phyloP scores from a whole-genome alignment of 306 rosid genomes.

The Medicago lupulina region DNA sequence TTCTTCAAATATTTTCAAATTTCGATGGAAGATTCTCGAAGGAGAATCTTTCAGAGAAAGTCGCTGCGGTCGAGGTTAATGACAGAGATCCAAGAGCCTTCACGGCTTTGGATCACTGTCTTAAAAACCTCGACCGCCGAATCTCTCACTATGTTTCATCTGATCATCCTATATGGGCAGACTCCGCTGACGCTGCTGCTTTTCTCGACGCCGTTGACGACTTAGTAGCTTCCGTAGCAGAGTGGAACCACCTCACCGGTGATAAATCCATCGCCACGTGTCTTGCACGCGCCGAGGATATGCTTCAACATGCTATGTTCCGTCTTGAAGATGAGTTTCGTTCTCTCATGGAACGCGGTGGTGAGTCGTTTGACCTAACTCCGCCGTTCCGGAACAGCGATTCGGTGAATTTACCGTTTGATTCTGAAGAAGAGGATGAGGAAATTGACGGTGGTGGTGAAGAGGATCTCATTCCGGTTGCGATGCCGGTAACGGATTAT shows the following conservation, averaged over 20 bases:
- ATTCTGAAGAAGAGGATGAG: conserved; percentile 65
- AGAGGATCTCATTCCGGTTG: conserved; percentile 68
- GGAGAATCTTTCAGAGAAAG: conserved; percentile 74
- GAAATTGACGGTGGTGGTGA: conserved; percentile 44
- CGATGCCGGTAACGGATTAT: conserved; percentile 72
- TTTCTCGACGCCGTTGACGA: conserved; percentile 87
- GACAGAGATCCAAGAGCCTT: conserved; percentile 54
- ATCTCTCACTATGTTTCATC: conserved; percentile 72
- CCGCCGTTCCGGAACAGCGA: conserved; percentile 54
- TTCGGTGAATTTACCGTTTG: conserved; percentile 63
- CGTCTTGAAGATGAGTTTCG: conserved; percentile 89
- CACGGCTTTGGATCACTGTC: conserved; percentile 66
- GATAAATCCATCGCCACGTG: conserved; percentile 67
- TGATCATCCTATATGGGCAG: conserved; percentile 81
- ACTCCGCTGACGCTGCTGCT: conserved; percentile 70
- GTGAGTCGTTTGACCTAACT: conserved; percentile 72
- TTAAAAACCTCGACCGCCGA: conserved; percentile 78
- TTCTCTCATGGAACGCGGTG: conserved; percentile 88
- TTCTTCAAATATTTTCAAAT: conserved; percentile 84
- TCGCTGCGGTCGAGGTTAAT: not conserved
- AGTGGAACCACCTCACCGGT: conserved; percentile 72
- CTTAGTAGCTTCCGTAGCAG: conserved; percentile 61
- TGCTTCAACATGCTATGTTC: conserved; percentile 90
- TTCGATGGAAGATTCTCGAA: conserved; percentile 93
- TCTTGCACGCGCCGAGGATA: conserved; percentile 76